Evolutionary conservation across 352 stramenopile genomes (phyloP), one percentile per base, ranked within the genome.

Genomic region (Globisporangium mamillatum): DNA sequence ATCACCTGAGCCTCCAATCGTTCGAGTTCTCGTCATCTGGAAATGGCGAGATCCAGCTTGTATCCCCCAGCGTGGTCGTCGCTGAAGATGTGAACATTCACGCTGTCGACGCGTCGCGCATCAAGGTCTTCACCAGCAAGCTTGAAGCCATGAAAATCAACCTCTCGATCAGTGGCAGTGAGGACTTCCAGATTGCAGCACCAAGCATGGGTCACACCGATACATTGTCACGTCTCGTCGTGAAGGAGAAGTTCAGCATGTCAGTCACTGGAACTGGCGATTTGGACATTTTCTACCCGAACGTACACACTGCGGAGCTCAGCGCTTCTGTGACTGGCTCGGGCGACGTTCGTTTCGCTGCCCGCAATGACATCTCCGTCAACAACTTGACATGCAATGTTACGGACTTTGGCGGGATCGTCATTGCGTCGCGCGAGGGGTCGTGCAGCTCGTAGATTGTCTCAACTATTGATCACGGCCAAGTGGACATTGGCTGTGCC

Each of bases 331-430:
- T 60, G 54, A 44, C 25, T 60, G 54, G 54, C 27, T 60, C 54
- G 2, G 54, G 54, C 18, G 27, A 60, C 54, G 14, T 63, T 22
- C n/a, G 36, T n/a, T 1, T 63, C 36, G 4, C 27, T 3, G 54
- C 9, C 32, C 27, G 54, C 27, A 60, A 60, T n/a, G 57, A 53
- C 2, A 34, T 63, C 36, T 52, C 10, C 0, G 34, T 24, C 10
- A 27, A 18, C 8, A 63, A n/a, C 8, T 20, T 76, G 34, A 38
- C 48, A 8, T 55, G 27, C 25, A 64, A 44, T 3, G 56, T 74
- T 14, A 55, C 59, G 24, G 67, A 64, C 18, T 74, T 64, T 24
- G 71, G 67, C 0, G 54, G 56, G n/a, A 62, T 76, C n/a, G 44
- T 29, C 16, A 8, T 76, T 32, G 67, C 63, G 1, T 65, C 71